Conservation (phyloP, 192 early-diverging fungal genomes). For the Gamsiella multidivaricata region DNA sequence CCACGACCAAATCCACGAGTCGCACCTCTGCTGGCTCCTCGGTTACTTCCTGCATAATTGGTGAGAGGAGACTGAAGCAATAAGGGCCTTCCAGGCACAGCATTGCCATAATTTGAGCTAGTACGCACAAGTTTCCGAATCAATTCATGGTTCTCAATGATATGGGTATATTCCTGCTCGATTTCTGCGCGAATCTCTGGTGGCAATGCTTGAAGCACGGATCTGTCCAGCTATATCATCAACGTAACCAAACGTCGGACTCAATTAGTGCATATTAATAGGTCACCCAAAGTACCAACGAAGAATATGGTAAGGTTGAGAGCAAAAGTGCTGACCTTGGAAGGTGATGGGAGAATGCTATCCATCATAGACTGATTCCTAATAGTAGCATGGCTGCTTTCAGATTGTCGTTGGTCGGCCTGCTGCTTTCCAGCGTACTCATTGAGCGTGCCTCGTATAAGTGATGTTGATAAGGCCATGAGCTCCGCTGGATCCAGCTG, state of each 20-base stretch:
- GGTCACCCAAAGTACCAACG: background rate
- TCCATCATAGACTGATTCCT: background rate
- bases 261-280: too few species aligned
- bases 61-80: background rate
- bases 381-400: background rate
- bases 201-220: constrained; percentile 41
- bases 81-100: background rate
- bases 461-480: constrained; percentile 46
- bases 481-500: constrained; percentile 58
- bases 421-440: constrained; percentile 10
- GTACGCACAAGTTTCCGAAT: constrained; percentile 25
- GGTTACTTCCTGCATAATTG: background rate
- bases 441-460: constrained; percentile 15
- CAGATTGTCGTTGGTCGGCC: background rate
- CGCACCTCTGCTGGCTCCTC: background rate
- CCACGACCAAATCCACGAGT: constrained; percentile 1
- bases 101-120: background rate
- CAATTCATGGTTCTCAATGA: constrained; percentile 32
- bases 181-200: constrained; percentile 50
- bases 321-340: constrained; percentile 12
- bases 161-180: constrained; percentile 43
- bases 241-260: too few species aligned
- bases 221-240: constrained; percentile 30
- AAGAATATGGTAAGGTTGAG: background rate
- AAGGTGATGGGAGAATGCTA: constrained; percentile 13